Percentiles rank a stretch among this genome's conserved stretches.
phyloP scores from a whole-genome alignment of 148 eudicot species.

The Oxyria digyna region DNA sequence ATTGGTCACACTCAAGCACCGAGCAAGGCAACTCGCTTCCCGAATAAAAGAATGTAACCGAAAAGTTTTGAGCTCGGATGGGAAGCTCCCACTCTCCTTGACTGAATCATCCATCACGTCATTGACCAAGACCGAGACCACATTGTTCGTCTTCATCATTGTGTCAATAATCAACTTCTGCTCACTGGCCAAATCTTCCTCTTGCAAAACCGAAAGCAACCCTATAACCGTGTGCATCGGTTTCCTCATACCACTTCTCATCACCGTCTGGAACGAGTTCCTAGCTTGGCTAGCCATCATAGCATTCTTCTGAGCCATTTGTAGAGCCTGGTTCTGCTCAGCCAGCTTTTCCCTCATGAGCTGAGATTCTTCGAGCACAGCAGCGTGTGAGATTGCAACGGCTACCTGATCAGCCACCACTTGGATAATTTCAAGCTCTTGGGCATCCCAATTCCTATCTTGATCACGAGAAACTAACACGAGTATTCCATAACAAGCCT shows the following conservation, averaged over 20 bases:
- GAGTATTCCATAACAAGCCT: not conserved
- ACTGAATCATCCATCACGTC: slow-evolving; percentile 32
- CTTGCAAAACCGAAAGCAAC: slow-evolving; percentile 6
- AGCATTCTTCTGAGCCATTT: slow-evolving; percentile 1
- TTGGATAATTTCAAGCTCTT: slow-evolving; percentile 10
- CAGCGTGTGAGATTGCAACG: slow-evolving; percentile 14
- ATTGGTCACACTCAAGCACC: slow-evolving; percentile 43
- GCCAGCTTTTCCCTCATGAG: slow-evolving; percentile 4
- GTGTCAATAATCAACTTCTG: slow-evolving; percentile 76
- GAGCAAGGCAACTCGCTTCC: slow-evolving; percentile 70
- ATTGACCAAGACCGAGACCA: slow-evolving; percentile 63
- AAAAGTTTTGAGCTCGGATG: slow-evolving; percentile 15
- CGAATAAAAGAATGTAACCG: slow-evolving; percentile 37
- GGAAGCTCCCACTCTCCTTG: not conserved
- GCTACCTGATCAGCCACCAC: slow-evolving; percentile 11
- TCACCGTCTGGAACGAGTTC: slow-evolving; percentile 67
- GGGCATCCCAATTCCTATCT: not conserved
- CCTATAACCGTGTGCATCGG: slow-evolving; percentile 73
- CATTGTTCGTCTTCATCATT: slow-evolving; percentile 59
- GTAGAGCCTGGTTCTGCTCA: slow-evolving; percentile 8
- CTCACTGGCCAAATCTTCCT: slow-evolving; percentile 23
- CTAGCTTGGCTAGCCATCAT: slow-evolving; percentile 12
- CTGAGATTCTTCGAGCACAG: slow-evolving; percentile 6
- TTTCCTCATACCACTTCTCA: slow-evolving; percentile 92
- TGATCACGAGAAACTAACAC: not conserved